Evolutionary conservation across 306 rosid species (phyloP).

Genomic region (barrel medic (Medicago truncatula)): MtrunA17r5.0-ANR NC_053047.1:36220501-36221000

Average conservation of each 20-base stretch:
- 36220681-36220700: slow-evolving; percentile 28
- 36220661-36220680: slow-evolving; percentile 34
- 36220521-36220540: slow-evolving; percentile 18
- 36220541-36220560: slow-evolving; percentile 22
- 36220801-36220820: too few relatives aligned
- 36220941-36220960: slow-evolving; percentile 16
- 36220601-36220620: slow-evolving; percentile 42
- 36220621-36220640: slow-evolving; percentile 25
- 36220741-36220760: slow-evolving; percentile 41
- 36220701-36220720: slow-evolving; percentile 31
- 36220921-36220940: slow-evolving; percentile 23
- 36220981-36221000: slow-evolving; percentile 47
- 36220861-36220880: slow-evolving; percentile 48
- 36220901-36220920: slow-evolving; percentile 17
- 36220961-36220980: slow-evolving; percentile 15
- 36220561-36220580: slow-evolving; percentile 2
- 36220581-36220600: slow-evolving; percentile 44
- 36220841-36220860: slow-evolving; percentile 43
- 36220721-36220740: slow-evolving; percentile 35
- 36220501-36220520: background rate
- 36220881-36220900: slow-evolving; percentile 32
- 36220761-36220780: too few relatives aligned
- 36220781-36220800: too few relatives aligned
- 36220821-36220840: slow-evolving; percentile 52
- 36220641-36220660: background rate